phyloP scores from a whole-genome alignment of 805 yeast genomes.

The Komagataella kurtzmanii region DNA sequence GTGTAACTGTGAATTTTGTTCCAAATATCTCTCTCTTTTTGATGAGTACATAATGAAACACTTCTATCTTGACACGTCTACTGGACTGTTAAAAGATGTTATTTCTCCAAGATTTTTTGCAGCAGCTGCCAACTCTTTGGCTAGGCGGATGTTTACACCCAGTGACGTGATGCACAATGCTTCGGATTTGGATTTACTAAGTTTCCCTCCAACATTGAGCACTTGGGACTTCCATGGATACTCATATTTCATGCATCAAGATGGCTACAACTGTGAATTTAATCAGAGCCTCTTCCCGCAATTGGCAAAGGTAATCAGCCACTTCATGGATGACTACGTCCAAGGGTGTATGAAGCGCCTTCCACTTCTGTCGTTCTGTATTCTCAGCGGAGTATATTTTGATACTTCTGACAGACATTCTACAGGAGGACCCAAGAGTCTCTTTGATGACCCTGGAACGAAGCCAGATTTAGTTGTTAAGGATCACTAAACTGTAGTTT shows the following conservation, averaged over 20 bases:
- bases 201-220: conserved; percentile 18
- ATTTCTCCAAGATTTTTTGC: conserved; percentile 45
- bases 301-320: conserved; percentile 26
- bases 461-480: background rate
- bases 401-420: conserved; percentile 1
- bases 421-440: background rate
- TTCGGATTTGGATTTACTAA: conserved; percentile 17
- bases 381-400: conserved; percentile 30
- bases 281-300: conserved; percentile 28
- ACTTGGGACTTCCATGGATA: conserved; percentile 39
- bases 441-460: background rate
- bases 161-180: conserved; percentile 11
- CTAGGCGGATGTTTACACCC: conserved; percentile 16
- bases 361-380: conserved; percentile 19
- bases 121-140: conserved; percentile 30
- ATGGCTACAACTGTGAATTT: conserved; percentile 25
- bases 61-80: conserved; percentile 34
- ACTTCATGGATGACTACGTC: conserved; percentile 31
- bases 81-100: conserved; percentile 41
- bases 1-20: conserved; percentile 49
- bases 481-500: background rate
- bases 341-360: conserved; percentile 17
- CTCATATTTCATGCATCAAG: conserved; percentile 24
- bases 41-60: conserved; percentile 57
- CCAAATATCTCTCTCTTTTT: conserved; percentile 28